Base-by-base conservation (phyloP, 768 basidiomycete species). In the Trametes maxima region DNA sequence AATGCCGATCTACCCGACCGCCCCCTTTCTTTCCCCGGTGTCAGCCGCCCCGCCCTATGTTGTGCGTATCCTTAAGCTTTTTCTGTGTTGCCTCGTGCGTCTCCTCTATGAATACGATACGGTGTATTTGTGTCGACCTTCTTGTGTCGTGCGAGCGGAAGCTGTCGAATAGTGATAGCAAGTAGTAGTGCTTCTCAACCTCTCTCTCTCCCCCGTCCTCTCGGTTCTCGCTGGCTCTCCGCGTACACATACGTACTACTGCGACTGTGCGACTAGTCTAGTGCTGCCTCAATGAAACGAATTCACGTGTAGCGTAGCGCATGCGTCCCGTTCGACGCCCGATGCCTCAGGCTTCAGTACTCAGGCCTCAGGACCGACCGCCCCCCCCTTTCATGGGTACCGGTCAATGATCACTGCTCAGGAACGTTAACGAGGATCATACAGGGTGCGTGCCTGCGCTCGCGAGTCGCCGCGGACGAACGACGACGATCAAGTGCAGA, bases 11-110 rank as follows among this genome's bases (percentile, higher is more conserved):
- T 11, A 24, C 17, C 17, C 37, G 11, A 25, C 24, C 43, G 2
- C 46, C 10, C 16, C 57, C 46, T 22, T 12, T 21, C 35, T 14
- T 36, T 10, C 35, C n/a, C 45, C 28, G 8, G 28, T 33, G 28
- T 33, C 28, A 33, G 28, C 28, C 28, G 28, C 8, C 42, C 22
- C 47, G 50, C 40, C 49, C 57, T 22, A 37, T 54, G 56, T 54
- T 64, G 44, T 43, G n/a, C 50, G 28, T 61, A 60, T 61, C 60
- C 64, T 60, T 59, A 57, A 60, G 28, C 40, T 39, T 35, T 43
- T 61, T 55, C 37, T 43, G 58, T 50, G 48, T 49, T 62, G 47
- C 47, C 48, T 43, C 17, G 35, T 54, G 54, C 24, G 21, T 24
- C 37, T 24, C 39, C 16, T 21, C 36, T 19, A 33, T 57, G 57